Base-by-base conservation (phyloP, 306 rosid genomes). In the Oemleria cerasiformis region DNA sequence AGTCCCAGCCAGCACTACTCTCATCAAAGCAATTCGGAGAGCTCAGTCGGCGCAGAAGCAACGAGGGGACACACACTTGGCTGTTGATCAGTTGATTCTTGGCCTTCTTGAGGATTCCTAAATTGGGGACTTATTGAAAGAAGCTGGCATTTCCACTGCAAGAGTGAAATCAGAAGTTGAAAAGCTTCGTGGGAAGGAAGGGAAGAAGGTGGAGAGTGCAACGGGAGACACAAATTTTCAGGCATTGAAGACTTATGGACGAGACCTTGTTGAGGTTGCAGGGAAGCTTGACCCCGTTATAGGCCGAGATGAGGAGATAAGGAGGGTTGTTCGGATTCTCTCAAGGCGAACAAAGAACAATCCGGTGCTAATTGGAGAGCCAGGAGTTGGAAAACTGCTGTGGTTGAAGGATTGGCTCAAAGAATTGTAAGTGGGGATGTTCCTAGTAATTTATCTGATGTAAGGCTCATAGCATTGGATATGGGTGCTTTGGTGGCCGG, bases 401-500 rank as follows among this genome's bases (percentile, higher is more conserved):
- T 92, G 64, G 98, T 88, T 0, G 98, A 92, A 79, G 98, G 98
- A 0, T 77, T 92, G 74, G 98, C 98, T 0, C 98, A 88, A 68
- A 88, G 97, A 71, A 92, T 92, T 9, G 89, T 92, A 0, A 80
- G 90, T 42, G 96, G 97, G 0, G 98, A 92, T 69, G 86, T 92
- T 39, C 98, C 98, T 1, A 90, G 90, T 64, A 92, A 90, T 80
- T 88, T 92, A 15, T 76, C 86, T 21, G 97, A 92, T 47, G 98
- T 92, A 69, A 90, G 98, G 85, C 85, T 92, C 10, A 78, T 92
- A 36, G 97, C 97, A 23, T 75, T 92, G 86, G 98, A 92, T 49
- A 92, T 92, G 98, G 98, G 98, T 2, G 98, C 98, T 6, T 49
- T 92, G 54, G 87, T 92, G 15, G 98, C 96, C 0, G 98, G 97